These are phyloP conservation scores for Deinandra increscens DNA, from an alignment of 129 eudicot genomes.

Conservation along the genomic window DNA sequence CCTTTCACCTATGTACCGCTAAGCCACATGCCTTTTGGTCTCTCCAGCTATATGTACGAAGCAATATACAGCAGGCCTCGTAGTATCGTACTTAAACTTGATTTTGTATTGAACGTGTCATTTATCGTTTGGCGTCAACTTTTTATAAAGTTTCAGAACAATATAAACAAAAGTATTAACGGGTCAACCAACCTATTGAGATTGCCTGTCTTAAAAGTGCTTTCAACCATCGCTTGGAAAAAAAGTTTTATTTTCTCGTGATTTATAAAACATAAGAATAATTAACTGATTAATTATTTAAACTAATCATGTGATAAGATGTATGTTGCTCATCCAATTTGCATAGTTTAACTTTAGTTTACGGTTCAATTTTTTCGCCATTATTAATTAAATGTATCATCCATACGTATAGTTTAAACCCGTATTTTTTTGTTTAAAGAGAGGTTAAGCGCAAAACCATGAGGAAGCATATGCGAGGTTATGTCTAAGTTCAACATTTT, in stretches of 20 bases:
- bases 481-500: neutral
- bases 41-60: too few relatives aligned
- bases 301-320: neutral
- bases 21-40: too few relatives aligned
- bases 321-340: neutral
- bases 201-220: neutral
- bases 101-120: too few relatives aligned
- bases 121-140: too few relatives aligned
- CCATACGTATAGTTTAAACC: neutral
- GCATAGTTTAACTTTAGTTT: neutral
- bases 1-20: too few relatives aligned
- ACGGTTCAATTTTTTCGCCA: neutral
- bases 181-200: neutral
- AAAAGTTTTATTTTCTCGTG: neutral
- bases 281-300: neutral
- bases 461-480: neutral
- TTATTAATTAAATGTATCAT: neutral
- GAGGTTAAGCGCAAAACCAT: neutral
- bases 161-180: too few relatives aligned
- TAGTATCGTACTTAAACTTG: too few relatives aligned
- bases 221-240: neutral
- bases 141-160: neutral
- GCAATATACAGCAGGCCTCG: too few relatives aligned
- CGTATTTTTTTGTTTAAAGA: neutral
- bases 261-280: neutral